These are phyloP conservation scores for Neocucurbitaria cava DNA, from an alignment of 2,329 filamentous ascomycete species.

Conservation along the genomic window DNA sequence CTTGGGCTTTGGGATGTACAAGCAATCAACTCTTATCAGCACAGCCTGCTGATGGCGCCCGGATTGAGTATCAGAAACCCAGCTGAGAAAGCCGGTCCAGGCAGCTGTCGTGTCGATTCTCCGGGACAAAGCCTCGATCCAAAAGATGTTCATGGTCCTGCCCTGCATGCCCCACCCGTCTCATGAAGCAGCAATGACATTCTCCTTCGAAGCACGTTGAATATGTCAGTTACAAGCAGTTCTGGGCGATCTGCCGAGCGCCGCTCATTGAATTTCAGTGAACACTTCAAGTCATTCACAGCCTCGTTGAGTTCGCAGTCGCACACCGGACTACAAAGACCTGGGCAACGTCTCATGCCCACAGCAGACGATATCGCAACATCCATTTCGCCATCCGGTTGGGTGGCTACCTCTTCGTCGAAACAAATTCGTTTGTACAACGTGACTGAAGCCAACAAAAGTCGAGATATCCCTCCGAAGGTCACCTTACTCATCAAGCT, in stretches of 20 bases:
- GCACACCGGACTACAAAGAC: slow-evolving; percentile 12
- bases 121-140: neutral
- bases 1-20: neutral
- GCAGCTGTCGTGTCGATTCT: neutral
- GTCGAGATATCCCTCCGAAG: slow-evolving; percentile 1
- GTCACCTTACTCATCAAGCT: neutral
- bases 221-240: slow-evolving; percentile 8
- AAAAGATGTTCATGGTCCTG: neutral
- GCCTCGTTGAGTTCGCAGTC: slow-evolving; percentile 9
- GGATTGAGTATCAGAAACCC: neutral
- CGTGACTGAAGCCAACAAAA: slow-evolving; percentile 8
- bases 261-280: slow-evolving; percentile 4
- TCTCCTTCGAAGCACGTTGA: slow-evolving; percentile 4
- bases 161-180: neutral
- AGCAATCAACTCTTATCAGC: neutral
- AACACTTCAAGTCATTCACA: slow-evolving; percentile 10
- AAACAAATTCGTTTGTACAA: slow-evolving; percentile 23
- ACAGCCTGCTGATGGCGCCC: neutral
- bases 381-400: slow-evolving; percentile 20
- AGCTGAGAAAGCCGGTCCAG: neutral
- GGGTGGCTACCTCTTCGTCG: slow-evolving; percentile 20
- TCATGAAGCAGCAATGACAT: slow-evolving; percentile 1
- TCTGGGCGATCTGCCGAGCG: slow-evolving; percentile 3
- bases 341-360: slow-evolving; percentile 4
- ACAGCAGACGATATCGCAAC: slow-evolving; percentile 18